Conservation (phyloP, 495 filamentous ascomycete species). For the Parmelia sp. region DNA sequence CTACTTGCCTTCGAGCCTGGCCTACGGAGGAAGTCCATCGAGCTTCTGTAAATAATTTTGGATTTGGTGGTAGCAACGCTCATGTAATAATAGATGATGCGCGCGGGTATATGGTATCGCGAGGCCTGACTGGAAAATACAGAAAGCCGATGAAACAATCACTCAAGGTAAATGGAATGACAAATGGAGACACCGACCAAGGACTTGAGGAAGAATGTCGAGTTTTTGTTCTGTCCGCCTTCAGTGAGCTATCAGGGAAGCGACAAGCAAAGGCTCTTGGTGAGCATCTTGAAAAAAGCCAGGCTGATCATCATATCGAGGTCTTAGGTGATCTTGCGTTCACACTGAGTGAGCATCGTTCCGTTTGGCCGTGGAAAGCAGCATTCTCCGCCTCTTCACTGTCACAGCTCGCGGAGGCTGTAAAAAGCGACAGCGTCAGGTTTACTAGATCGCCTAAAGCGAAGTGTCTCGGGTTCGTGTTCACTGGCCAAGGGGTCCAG, state of each 20-base stretch:
- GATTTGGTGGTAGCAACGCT: slow-evolving; percentile 53
- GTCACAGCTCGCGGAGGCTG: slow-evolving; percentile 6
- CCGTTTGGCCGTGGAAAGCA: slow-evolving; percentile 26
- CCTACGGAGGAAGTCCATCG: slow-evolving; percentile 27
- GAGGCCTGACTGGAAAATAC: background rate
- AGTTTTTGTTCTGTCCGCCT: slow-evolving; percentile 10
- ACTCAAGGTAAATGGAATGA: background rate
- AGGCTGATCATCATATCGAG: too few relatives aligned
- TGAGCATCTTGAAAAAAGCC: slow-evolving; percentile 4
- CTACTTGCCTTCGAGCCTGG: slow-evolving; percentile 8
- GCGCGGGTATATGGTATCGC: slow-evolving; percentile 16
- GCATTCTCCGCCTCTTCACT: slow-evolving; percentile 21
- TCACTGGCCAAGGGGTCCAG: too few relatives aligned
- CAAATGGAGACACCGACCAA: background rate
- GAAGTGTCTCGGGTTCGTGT: too few relatives aligned
- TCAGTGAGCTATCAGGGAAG: slow-evolving; percentile 7
- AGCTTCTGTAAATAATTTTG: slow-evolving; percentile 54
- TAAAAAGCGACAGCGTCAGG: slow-evolving; percentile 20
- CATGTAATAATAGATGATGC: slow-evolving; percentile 44
- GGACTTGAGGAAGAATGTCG: background rate
- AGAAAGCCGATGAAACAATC: background rate
- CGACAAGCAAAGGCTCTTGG: slow-evolving; percentile 2
- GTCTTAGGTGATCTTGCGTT: slow-evolving; percentile 27
- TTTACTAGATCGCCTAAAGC: background rate
- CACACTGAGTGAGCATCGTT: slow-evolving; percentile 30